Conservation (phyloP, 208 protist genomes). For the Leishmania amazonensis region DNA sequence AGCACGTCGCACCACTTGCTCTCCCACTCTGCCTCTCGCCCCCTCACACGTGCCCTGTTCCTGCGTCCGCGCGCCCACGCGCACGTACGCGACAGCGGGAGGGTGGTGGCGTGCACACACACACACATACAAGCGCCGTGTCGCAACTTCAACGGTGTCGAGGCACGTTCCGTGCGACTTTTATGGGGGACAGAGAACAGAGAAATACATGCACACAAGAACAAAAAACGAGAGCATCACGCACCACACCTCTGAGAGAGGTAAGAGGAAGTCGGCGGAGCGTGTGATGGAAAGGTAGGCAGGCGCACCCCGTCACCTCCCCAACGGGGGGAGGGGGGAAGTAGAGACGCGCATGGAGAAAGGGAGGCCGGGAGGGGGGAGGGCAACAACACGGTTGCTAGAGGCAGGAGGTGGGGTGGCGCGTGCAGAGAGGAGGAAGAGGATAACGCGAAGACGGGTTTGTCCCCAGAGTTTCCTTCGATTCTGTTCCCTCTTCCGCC, state of each 20-base stretch:
- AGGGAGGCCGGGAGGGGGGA: background rate
- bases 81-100: background rate
- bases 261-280: background rate
- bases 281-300: background rate
- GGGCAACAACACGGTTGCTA: too few species aligned
- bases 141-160: background rate
- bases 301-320: background rate
- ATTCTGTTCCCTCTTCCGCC: background rate
- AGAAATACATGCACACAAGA: background rate
- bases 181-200: background rate
- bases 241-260: background rate
- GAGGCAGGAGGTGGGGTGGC: too few species aligned
- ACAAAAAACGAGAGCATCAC: background rate
- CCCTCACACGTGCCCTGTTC: background rate
- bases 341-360: background rate
- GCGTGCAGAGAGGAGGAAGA: background rate
- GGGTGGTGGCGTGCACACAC: too few species aligned
- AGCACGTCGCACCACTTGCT: background rate
- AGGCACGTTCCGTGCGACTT: background rate
- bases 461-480: conserved; percentile 27
- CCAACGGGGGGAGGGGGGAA: background rate
- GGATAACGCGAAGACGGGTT: conserved; percentile 19
- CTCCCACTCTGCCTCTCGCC: background rate
- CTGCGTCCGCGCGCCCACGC: background rate
- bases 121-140: background rate